phyloP scores from a whole-genome alignment of 2,329 filamentous ascomycete genomes.

The Colletotrichum tanaceti region DNA sequence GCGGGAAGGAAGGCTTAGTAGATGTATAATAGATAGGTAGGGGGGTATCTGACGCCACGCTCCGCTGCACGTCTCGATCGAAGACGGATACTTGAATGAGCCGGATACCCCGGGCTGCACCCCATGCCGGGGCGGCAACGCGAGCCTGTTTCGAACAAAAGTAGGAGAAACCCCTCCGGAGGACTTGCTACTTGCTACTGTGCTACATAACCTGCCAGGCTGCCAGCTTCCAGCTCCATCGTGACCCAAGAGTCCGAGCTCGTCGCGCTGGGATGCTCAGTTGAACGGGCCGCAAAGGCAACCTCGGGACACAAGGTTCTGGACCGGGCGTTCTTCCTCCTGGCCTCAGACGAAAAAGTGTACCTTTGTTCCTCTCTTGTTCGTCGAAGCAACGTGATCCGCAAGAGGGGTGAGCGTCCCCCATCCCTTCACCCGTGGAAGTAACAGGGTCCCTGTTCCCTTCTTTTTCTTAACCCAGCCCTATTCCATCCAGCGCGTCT shows the following conservation, averaged over 20 bases:
- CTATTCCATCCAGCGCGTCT: not conserved
- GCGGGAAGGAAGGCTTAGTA: no score
- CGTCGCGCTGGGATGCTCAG: not conserved
- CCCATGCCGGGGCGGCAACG: not conserved
- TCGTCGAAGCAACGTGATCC: not conserved
- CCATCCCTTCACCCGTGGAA: no score
- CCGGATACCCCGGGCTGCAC: not conserved
- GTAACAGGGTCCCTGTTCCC: not conserved
- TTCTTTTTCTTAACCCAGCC: no score
- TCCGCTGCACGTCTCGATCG: not conserved
- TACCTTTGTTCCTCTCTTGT: not conserved
- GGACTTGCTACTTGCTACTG: no score
- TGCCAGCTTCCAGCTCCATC: not conserved
- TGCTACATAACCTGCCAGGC: no score
- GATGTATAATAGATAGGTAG: no score
- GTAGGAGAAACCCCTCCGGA: not conserved
- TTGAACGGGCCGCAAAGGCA: not conserved
- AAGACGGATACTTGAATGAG: not conserved
- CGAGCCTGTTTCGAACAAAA: no score
- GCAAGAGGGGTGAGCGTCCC: not conserved
- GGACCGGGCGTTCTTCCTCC: not conserved
- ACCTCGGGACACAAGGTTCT: not conserved
- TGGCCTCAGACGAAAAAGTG: not conserved
- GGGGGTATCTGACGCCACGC: no score
- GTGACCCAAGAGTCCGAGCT: not conserved